A percentile compares a stretch with the other conserved stretches of the same genome.
Conservation (phyloP, 331 rosid species). For the Malus hybrid region DNA sequence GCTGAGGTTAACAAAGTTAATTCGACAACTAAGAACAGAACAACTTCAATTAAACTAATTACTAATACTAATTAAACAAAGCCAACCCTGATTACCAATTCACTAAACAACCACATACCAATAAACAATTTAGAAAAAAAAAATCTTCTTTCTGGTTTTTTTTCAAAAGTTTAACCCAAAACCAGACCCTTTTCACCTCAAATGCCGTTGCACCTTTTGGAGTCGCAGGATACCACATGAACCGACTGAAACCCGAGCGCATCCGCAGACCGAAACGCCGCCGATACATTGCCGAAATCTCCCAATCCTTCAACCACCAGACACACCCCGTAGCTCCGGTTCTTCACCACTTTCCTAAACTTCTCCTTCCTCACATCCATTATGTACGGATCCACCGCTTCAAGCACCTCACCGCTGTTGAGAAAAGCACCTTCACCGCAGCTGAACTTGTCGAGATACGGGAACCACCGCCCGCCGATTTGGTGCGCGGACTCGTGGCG, state of each 20-base stretch:
- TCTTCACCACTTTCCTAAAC: slow-evolving; percentile 51
- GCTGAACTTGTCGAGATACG: slow-evolving; percentile 55
- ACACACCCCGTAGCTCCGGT: slow-evolving; percentile 79
- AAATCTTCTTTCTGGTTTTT: not conserved
- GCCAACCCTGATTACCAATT: not conserved
- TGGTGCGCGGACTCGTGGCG: not conserved
- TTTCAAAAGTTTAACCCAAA: not conserved
- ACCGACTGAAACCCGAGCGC: slow-evolving; percentile 90
- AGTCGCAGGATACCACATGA: slow-evolving; percentile 75
- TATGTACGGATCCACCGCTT: slow-evolving; percentile 48
- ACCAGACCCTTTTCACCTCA: slow-evolving; percentile 61
- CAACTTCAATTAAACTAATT: not conserved
- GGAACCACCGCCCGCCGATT: slow-evolving; percentile 47
- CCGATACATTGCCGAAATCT: slow-evolving; percentile 86
- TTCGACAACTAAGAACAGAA: not conserved
- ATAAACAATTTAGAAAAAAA: not conserved
- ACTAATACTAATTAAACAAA: not conserved
- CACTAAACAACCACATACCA: not conserved
- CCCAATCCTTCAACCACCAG: slow-evolving; percentile 80
- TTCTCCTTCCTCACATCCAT: slow-evolving; percentile 56
- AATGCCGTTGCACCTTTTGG: slow-evolving; percentile 77
- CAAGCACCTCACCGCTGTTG: slow-evolving; percentile 55
- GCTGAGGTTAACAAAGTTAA: not conserved
- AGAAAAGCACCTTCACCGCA: slow-evolving; percentile 33
- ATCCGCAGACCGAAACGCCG: slow-evolving; percentile 80